These are phyloP conservation scores for Raphidocelis subcapitata DNA, from an alignment of 139 green algal genomes.

Conservation along the genomic window DNA sequence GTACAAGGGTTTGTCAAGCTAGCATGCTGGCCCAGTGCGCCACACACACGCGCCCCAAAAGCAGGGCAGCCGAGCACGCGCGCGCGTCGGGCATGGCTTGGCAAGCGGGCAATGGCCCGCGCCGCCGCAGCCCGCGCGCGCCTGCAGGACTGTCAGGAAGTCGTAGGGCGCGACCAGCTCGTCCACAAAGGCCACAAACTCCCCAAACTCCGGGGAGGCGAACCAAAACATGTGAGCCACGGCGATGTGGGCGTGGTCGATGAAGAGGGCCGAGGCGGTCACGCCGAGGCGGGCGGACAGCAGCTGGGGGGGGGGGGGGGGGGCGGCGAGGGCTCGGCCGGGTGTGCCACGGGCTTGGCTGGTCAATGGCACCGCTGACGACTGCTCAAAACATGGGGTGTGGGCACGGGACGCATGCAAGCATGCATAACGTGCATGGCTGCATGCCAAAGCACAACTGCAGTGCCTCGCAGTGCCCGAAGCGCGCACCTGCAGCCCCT, in stretches of 20 bases:
- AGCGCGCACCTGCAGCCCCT: not conserved
- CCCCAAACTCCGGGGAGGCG: conserved; percentile 12
- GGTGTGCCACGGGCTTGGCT: no score
- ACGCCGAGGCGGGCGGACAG: conserved; percentile 8
- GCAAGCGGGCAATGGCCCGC: not conserved
- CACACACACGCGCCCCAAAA: not conserved
- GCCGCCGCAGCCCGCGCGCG: not conserved
- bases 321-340: no score
- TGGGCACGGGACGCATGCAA: no score
- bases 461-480: no score
- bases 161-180: conserved; percentile 16
- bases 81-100: not conserved
- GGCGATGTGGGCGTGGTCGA: not conserved
- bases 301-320: conserved; percentile 4
- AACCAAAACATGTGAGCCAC: conserved; percentile 18
- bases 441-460: no score
- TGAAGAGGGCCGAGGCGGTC: not conserved
- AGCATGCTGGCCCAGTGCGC: not conserved
- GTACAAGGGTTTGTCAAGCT: not conserved
- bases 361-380: no score
- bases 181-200: conserved; percentile 43
- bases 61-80: conserved; percentile 23
- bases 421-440: no score
- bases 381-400: no score
- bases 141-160: conserved; percentile 31